phyloP scores from a whole-genome alignment of 2,329 filamentous ascomycete genomes.

The Seiridium unicorne region DNA sequence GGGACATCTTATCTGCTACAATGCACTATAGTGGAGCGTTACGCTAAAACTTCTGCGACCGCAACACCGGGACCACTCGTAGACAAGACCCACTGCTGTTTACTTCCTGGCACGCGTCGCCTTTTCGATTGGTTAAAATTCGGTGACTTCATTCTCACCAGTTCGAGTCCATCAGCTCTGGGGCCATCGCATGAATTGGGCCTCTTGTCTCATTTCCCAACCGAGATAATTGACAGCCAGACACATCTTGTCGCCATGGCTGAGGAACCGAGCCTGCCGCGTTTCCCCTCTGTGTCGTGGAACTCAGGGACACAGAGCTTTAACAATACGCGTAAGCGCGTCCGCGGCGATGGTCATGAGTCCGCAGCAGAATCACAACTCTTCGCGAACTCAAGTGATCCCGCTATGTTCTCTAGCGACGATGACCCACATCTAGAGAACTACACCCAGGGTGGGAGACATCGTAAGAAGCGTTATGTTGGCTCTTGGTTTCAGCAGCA shows the following conservation, averaged over 20 bases:
- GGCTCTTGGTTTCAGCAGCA: slow-evolving; percentile 69
- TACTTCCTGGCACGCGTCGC: not conserved
- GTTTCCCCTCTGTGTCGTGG: slow-evolving; percentile 29
- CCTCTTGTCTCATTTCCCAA: too few relatives aligned
- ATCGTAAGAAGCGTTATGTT: slow-evolving; percentile 61
- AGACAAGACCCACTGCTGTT: not conserved
- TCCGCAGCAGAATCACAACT: slow-evolving; percentile 22
- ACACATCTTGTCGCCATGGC: slow-evolving; percentile 20
- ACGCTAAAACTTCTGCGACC: not conserved
- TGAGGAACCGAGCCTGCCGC: slow-evolving; percentile 35
- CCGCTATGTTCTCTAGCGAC: slow-evolving; percentile 69
- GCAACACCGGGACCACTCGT: not conserved
- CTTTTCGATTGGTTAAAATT: not conserved
- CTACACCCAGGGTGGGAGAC: slow-evolving; percentile 50
- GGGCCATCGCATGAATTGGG: too few relatives aligned
- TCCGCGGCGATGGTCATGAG: slow-evolving; percentile 20
- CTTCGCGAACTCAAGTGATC: slow-evolving; percentile 66
- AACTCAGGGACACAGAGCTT: slow-evolving; percentile 27
- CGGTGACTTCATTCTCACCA: not conserved
- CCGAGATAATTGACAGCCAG: too few relatives aligned
- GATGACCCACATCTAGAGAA: slow-evolving; percentile 67
- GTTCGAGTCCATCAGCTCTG: too few relatives aligned
- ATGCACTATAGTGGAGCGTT: not conserved
- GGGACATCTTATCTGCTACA: too few relatives aligned
- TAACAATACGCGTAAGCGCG: slow-evolving; percentile 37